phyloP scores from a whole-genome alignment of 495 filamentous ascomycete species.

The Neohortaea acidophila region DNA sequence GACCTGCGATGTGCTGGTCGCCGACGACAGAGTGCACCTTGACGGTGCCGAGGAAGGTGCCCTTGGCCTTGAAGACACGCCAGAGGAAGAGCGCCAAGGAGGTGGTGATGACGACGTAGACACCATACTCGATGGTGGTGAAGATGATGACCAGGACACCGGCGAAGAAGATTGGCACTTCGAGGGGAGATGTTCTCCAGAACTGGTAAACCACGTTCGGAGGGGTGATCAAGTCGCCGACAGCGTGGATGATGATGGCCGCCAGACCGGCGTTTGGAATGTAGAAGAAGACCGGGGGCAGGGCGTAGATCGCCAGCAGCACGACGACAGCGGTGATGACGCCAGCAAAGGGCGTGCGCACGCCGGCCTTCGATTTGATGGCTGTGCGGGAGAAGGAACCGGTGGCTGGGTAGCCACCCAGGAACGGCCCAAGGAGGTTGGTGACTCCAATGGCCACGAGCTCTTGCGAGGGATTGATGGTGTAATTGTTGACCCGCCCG shows the following conservation, averaged over 20 bases:
- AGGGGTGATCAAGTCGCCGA: constrained; percentile 85
- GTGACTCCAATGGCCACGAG: constrained; percentile 87
- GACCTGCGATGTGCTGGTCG: constrained; percentile 55
- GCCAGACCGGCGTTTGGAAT: constrained; percentile 77
- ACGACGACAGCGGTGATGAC: constrained; percentile 81
- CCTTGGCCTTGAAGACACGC: constrained; percentile 68
- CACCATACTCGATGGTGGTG: constrained; percentile 73
- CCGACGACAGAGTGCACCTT: constrained; percentile 83
- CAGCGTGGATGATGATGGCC: constrained; percentile 93
- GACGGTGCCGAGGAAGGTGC: constrained; percentile 76
- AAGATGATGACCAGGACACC: constrained; percentile 89
- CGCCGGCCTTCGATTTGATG: constrained; percentile 95
- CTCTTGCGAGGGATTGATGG: constrained; percentile 94
- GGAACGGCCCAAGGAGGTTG: constrained; percentile 84
- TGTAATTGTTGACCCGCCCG: constrained; percentile 91
- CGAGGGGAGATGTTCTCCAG: constrained; percentile 81
- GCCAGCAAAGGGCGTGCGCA: constrained; percentile 83
- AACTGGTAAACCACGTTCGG: constrained; percentile 93
- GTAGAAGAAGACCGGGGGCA: constrained; percentile 87
- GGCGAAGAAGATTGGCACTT: constrained; percentile 85
- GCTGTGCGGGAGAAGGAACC: constrained; percentile 95
- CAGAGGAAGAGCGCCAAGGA: constrained; percentile 71
- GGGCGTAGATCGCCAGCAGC: constrained; percentile 83
- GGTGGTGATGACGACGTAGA: constrained; percentile 69
- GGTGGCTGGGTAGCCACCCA: constrained; percentile 86